Conservation (phyloP, 768 basidiomycete genomes). For the Exsudoporus frostii region DNA sequence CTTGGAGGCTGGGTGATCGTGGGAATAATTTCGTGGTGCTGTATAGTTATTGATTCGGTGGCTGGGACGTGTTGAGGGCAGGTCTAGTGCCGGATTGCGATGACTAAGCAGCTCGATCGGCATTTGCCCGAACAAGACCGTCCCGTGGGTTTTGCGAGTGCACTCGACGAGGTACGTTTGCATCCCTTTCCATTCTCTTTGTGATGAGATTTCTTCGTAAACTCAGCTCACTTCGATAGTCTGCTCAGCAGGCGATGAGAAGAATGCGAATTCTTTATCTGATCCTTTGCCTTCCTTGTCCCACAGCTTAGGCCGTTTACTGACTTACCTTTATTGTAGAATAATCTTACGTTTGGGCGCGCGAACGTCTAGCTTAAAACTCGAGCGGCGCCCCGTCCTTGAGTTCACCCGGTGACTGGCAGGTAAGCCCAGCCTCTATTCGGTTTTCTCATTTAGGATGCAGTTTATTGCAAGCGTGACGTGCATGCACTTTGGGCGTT, state of each 20-base stretch:
- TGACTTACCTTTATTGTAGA: slow-evolving; percentile 1
- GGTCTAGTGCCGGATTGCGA: slow-evolving; percentile 7
- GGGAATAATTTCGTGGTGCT: slow-evolving; percentile 22
- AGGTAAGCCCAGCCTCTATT: slow-evolving; percentile 14
- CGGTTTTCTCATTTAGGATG: slow-evolving; percentile 37
- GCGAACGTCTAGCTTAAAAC: not conserved
- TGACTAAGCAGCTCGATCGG: not conserved
- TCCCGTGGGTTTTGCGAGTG: too few relatives aligned
- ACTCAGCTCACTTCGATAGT: slow-evolving; percentile 71
- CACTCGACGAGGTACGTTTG: slow-evolving; percentile 5
- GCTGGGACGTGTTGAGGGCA: slow-evolving; percentile 25
- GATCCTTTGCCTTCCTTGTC: slow-evolving; percentile 26
- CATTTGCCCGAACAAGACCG: too few relatives aligned
- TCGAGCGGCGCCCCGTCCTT: too few relatives aligned
- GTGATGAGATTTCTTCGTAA: slow-evolving; percentile 34
- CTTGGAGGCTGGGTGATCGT: slow-evolving; percentile 8
- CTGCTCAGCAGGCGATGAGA: slow-evolving; percentile 49
- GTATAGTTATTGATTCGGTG: slow-evolving; percentile 31
- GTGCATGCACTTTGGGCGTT: slow-evolving; percentile 58
- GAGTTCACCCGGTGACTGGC: too few relatives aligned
- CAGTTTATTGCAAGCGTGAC: slow-evolving; percentile 48
- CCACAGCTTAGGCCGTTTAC: not conserved
- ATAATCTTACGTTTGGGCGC: not conserved
- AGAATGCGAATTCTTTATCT: slow-evolving; percentile 42
- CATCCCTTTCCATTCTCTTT: not conserved